Evolutionary conservation across 164 flowering plant species (phyloP).

Genomic region (Stephania cephalantha): DNA sequence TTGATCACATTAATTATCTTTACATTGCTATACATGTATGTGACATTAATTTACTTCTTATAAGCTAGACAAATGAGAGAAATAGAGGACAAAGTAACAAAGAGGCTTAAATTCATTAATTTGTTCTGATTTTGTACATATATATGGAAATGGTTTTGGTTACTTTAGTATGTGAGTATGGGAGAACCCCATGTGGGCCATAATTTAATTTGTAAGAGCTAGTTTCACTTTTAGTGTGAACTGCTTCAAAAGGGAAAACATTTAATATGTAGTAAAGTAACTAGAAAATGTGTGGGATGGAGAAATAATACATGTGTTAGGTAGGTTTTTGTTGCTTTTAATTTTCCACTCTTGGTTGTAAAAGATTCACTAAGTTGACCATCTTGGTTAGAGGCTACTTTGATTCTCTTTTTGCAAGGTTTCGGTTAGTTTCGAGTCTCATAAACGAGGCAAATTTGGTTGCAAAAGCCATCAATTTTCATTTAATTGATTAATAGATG

Average conservation of each 20-base stretch:
- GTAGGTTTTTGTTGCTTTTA: neutral
- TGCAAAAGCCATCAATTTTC: too few species aligned
- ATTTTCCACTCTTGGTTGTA: neutral
- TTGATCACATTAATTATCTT: neutral
- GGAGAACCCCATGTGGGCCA: too few species aligned
- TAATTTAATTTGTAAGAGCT: too few species aligned
- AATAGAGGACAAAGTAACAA: neutral
- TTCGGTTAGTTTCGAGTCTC: too few species aligned
- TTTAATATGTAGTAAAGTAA: neutral
- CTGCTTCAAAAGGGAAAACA: too few species aligned
- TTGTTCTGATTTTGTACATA: neutral
- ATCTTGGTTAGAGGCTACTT: too few species aligned
- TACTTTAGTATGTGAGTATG: neutral
- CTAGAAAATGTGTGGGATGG: too few species aligned
- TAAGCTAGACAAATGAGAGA: neutral
- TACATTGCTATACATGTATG: neutral
- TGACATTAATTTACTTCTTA: neutral
- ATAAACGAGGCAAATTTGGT: too few species aligned
- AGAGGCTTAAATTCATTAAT: neutral
- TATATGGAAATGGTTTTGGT: neutral
- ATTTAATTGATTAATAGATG: too few species aligned
- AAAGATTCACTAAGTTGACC: neutral
- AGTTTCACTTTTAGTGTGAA: too few species aligned
- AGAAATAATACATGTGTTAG: neutral
- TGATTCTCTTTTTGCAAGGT: too few species aligned